Conservation (phyloP, 768 basidiomycete genomes). For the Paxillus ammoniavirescens region DNA sequence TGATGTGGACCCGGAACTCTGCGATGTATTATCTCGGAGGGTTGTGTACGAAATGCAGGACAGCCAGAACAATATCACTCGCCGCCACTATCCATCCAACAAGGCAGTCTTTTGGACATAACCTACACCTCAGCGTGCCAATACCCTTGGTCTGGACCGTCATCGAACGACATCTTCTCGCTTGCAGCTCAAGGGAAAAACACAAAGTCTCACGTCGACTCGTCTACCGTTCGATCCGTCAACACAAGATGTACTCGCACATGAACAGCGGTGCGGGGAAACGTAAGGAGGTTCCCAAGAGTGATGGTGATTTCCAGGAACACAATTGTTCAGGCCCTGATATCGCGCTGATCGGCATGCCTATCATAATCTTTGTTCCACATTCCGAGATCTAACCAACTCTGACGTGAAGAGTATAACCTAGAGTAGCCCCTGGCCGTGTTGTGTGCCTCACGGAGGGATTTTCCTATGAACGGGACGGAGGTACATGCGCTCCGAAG, state of each 20-base stretch:
- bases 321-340: not conserved
- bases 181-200: not conserved
- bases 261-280: too few relatives aligned
- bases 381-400: not conserved
- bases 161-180: too few relatives aligned
- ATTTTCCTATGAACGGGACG: not conserved
- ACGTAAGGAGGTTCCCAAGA: too few relatives aligned
- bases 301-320: not conserved
- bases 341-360: not conserved
- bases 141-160: not conserved
- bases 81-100: not conserved
- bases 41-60: not conserved
- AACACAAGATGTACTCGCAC: too few relatives aligned
- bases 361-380: not conserved
- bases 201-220: not conserved
- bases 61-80: too few relatives aligned
- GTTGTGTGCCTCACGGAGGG: conserved; percentile 5
- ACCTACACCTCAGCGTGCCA: not conserved
- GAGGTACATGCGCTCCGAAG: not conserved
- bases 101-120: not conserved
- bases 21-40: not conserved
- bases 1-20: too few relatives aligned
- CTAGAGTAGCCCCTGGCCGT: not conserved
- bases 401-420: too few relatives aligned
- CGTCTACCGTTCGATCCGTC: too few relatives aligned